phyloP scores from a whole-genome alignment of 2,329 filamentous ascomycete species.

The Sporothrix pseudoabietina region DNA sequence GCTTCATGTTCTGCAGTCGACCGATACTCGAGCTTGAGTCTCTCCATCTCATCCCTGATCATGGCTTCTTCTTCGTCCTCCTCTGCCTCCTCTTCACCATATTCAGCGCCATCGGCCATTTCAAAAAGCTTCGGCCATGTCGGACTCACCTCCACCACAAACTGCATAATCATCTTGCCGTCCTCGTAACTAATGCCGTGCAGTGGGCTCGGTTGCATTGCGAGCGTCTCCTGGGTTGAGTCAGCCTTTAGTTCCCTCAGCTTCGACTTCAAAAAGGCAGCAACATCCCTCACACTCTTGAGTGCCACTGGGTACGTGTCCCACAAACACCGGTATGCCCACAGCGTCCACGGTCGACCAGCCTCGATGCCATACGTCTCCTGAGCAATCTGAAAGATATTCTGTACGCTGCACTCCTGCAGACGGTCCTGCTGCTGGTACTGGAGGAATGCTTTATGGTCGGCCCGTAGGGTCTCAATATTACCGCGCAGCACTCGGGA shows the following conservation, averaged over 20 bases:
- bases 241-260: neutral
- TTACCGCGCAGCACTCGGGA: neutral
- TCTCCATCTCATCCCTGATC: neutral
- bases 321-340: neutral
- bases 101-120: neutral
- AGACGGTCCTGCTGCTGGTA: neutral
- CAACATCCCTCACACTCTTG: neutral
- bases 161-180: neutral
- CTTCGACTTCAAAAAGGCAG: neutral
- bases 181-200: neutral
- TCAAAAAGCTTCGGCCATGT: constrained; percentile 19
- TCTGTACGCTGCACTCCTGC: neutral
- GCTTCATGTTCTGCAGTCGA: neutral
- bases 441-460: neutral
- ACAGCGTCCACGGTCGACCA: neutral
- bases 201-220: neutral
- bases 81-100: neutral
- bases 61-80: neutral
- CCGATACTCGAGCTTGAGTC: neutral
- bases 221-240: neutral
- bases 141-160: constrained; percentile 1
- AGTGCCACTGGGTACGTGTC: neutral
- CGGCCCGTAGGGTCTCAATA: neutral
- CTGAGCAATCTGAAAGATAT: neutral
- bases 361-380: neutral